Evolutionary conservation across 495 filamentous ascomycete species (phyloP), one percentile per base, ranked within the genome.

Genomic region (Podospora pseudocomata): DNA sequence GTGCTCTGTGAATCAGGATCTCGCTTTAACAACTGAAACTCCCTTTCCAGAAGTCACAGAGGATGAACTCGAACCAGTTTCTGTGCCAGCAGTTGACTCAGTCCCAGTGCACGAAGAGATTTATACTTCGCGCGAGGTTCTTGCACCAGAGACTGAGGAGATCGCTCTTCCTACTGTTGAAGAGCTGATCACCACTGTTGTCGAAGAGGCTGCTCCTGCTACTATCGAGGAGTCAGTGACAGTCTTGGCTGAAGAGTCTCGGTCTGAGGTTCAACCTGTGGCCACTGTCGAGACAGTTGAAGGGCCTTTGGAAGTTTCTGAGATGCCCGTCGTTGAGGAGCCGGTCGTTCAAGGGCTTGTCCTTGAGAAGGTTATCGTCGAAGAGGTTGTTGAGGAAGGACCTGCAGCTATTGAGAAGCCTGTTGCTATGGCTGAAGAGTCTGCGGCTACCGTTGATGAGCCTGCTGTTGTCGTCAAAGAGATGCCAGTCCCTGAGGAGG

Each of bases 391-490:
- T 49, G 39, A 5, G 4, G 30, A 32, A 7, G 30, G 7, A 6
- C 30, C 39, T 13, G 9, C 15, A 2, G 39, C 7, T 32, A 4
- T 18, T 16, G 9, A 49, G 39, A 16, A 49, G 9, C 9, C 39
- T 49, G 15, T 27, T 11, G 18, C 39, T 49, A 11, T 49, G 2
- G 39, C 15, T 3, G 39, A 49, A 16, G 39, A 49, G 39, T 3
- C 39, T 49, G 13, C 16, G 56, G 5, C 3, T 28, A 9, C 23
- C 15, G 18, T 53, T 19, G 62, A 60, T 28, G 66, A 67, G 26
- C 15, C 66, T 59, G 18, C 39, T 19, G 26, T 39, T 60, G 27
- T 44, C 5, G 67, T 65, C 5, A 53, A 62, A 59, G 65, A 64
- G 15, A 13, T 32, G 19, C 27, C 19, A 6, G 26, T 20, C 32